Evolutionary conservation across 2,329 filamentous ascomycete species (phyloP).

Genomic region (Pseudofabraea citricarpa): DNA sequence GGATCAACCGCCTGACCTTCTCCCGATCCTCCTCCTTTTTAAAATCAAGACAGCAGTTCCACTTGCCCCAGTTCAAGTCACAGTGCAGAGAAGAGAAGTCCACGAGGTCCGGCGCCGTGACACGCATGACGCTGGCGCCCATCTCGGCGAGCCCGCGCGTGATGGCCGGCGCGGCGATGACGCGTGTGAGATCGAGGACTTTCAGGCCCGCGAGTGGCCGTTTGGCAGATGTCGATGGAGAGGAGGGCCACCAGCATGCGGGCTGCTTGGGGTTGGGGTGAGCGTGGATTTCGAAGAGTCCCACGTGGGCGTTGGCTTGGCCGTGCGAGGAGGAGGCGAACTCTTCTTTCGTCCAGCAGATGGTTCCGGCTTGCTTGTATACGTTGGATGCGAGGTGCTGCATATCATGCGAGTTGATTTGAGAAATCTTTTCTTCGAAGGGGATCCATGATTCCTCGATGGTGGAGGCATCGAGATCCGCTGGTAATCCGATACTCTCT

Average conservation of each 20-base stretch:
- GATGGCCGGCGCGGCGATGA: slow-evolving; percentile 39
- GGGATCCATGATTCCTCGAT: slow-evolving; percentile 27
- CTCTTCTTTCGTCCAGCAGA: slow-evolving; percentile 9
- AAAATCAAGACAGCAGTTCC: slow-evolving; percentile 42
- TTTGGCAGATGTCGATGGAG: not conserved
- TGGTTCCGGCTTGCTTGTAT: slow-evolving; percentile 15
- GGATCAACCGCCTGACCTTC: slow-evolving; percentile 36
- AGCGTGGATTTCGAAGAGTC: slow-evolving; percentile 33
- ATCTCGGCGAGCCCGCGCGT: slow-evolving; percentile 35
- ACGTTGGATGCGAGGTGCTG: slow-evolving; percentile 6
- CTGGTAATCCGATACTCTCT: slow-evolving; percentile 29
- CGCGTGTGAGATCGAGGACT: slow-evolving; percentile 34
- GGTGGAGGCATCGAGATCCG: slow-evolving; percentile 20
- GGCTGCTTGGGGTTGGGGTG: slow-evolving; percentile 10
- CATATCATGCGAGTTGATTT: slow-evolving; percentile 7
- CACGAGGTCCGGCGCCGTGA: slow-evolving; percentile 35
- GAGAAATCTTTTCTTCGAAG: slow-evolving; percentile 17
- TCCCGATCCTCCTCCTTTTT: slow-evolving; percentile 33
- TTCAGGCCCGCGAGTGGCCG: slow-evolving; percentile 23
- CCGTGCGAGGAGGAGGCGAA: slow-evolving; percentile 33
- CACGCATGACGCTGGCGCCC: slow-evolving; percentile 41
- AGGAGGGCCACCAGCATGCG: slow-evolving; percentile 6
- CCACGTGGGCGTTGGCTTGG: slow-evolving; percentile 35
- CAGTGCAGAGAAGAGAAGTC: slow-evolving; percentile 30
- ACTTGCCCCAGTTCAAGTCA: slow-evolving; percentile 40